Base-by-base conservation (phyloP, 139 green algal genomes). In the Chlorella vulgaris region DNA sequence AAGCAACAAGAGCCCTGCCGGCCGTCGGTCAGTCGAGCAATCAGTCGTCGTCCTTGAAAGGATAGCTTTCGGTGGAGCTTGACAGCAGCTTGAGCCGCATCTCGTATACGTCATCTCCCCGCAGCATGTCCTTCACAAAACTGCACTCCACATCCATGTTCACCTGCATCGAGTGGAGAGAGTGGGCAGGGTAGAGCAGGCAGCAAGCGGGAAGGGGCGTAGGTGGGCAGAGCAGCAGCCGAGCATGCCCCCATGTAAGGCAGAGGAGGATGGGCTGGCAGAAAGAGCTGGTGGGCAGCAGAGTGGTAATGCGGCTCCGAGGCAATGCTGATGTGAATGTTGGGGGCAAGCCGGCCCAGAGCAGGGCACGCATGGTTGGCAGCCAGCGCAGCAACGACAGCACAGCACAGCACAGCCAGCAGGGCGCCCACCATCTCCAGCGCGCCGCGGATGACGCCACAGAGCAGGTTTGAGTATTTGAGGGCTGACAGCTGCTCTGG, bases 41-140 rank as follows among this genome's bases (percentile, higher is more conserved):
- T 35, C 82, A 98, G 58, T 97, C 95, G 81, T 99, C 96, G 62
- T 99, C 96, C 70, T 96, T 98, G 88, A 94, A 99, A 0, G 96
- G 96, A 73, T 97, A 99, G 8, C 83, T 58, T 84, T 98, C 95
- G 38, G 78, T 39, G 2, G 13, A 50, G 28, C 74, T 51, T 0
- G 82, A 84, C 31, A 94, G 84, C 22, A 98, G 84, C 55, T 88
- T 91, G 31, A 98, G 61, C 19, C 93, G 81, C 68, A 99, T 87
- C 87, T 98, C 96, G 76, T 92, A 95, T 22, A 81, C 88, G n/a
- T 97, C 92, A 61, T 95, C 94, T 8, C 94, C 95, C 40, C 88
- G 88, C 6, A 98, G 90, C 83, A 95, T 88, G 77, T 98, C 96
- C 71, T 87, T 85, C 55, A 91, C 89, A 80, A 96, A 93, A 7